Base-by-base conservation (phyloP, 768 basidiomycete genomes). In the Hydnum rufescens region DNA sequence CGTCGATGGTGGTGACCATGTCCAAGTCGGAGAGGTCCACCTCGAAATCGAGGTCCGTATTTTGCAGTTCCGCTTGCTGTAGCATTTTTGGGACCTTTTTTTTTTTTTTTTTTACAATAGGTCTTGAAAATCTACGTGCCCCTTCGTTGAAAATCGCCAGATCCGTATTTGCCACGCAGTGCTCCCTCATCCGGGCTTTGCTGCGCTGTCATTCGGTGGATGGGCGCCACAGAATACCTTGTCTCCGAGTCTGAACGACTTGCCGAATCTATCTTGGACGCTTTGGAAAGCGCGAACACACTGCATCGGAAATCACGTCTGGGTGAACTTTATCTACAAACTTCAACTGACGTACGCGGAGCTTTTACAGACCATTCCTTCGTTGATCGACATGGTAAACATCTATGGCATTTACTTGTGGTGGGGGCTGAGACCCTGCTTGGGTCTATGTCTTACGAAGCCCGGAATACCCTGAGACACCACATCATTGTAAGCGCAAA, bases 61-160 rank as follows among this genome's bases (percentile, higher is more conserved):
- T 8, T 8, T 8, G 36, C 13, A 13, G 26, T 16, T 47, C 26
- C 13, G 25, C 16, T 47, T 47, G 44, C 13, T 26, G n/a, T n/a
- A n/a, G n/a, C n/a, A n/a, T n/a, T n/a, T n/a, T n/a, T n/a, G 13
- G 13, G 13, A 28, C 13, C 8, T 25, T 8, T 39, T 47, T 26
- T 13, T 8, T 47, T 25, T 13, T 28, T 13, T 8, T 13, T 47
- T 8, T 25, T 47, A 22, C 46, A 36, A 54, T 4, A 83, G 82
- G 85, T 88, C 55, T 92, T 95, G 89, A 96, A 99, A 71, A 99
- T 97, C 95, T 95, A 95, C 67, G 93, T 99, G 93, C 90, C 90
- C 3, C 76, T 99, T 52, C 3, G 76, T 82, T 2, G 95, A 99
- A 64, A 88, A 93, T 64, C n/a, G 95, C 95, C 60, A 74, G 80